A percentile compares a stretch with the other conserved stretches of the same genome.
These are phyloP conservation scores for Ophiostoma piceae DNA, from an alignment of 2,329 filamentous ascomycete species.

Conservation along the genomic window DNA sequence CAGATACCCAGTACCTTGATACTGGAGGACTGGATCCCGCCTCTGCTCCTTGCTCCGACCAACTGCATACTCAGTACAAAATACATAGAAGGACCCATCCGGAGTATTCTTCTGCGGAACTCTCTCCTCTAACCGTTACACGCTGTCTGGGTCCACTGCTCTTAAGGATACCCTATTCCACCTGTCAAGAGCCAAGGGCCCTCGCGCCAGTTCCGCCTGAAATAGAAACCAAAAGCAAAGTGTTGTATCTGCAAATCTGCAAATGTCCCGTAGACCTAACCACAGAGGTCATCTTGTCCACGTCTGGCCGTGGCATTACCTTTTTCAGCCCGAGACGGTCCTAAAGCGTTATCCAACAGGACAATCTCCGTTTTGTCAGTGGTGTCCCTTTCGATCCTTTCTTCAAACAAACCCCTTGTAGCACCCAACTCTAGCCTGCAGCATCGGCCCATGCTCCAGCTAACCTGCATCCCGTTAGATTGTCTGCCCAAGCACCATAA, in stretches of 20 bases:
- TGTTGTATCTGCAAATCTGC: neutral
- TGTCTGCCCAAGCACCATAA: neutral
- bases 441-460: conserved; percentile 18
- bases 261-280: neutral
- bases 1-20: neutral
- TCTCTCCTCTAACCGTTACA: neutral
- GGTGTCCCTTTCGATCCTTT: neutral
- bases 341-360: neutral
- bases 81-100: neutral
- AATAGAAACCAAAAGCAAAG: neutral
- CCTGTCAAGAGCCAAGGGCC: conserved; percentile 8
- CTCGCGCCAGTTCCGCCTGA: neutral
- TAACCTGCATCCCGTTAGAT: conserved; percentile 20
- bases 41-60: neutral
- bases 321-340: neutral
- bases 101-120: conserved; percentile 12
- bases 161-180: neutral
- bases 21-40: neutral
- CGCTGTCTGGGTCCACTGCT: neutral
- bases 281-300: neutral
- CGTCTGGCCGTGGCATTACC: neutral
- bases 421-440: conserved; percentile 14
- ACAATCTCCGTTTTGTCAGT: neutral
- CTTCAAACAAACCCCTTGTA: conserved; percentile 8
- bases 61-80: neutral